These are phyloP conservation scores for Trypanosoma brucei DNA, from an alignment of 208 protist genomes.

Conservation along the genomic window DNA sequence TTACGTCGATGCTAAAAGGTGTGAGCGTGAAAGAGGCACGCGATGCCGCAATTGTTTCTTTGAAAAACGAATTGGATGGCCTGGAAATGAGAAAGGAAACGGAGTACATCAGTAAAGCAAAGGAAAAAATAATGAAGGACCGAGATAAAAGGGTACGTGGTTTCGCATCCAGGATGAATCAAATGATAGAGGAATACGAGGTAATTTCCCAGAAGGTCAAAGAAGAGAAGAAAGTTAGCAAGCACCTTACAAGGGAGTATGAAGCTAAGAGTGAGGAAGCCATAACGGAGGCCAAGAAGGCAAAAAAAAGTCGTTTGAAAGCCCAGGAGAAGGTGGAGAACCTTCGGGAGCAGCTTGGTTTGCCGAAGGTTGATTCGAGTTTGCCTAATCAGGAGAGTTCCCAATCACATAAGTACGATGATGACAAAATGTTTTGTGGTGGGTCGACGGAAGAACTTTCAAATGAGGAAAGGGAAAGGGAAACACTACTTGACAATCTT, in stretches of 20 bases:
- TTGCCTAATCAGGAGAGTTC: background rate
- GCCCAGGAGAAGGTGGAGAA: slow-evolving; percentile 42
- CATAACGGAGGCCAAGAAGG: slow-evolving; percentile 74
- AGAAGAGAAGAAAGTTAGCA: slow-evolving; percentile 72
- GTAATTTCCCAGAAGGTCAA: slow-evolving; percentile 39
- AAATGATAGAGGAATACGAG: slow-evolving; percentile 83
- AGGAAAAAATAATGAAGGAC: slow-evolving; percentile 29
- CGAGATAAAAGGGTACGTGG: slow-evolving; percentile 44
- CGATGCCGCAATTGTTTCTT: slow-evolving; percentile 24
- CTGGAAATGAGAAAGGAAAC: slow-evolving; percentile 40
- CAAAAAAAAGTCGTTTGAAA: slow-evolving; percentile 77
- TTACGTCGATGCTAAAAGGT: slow-evolving; percentile 33
- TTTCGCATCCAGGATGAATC: slow-evolving; percentile 78
- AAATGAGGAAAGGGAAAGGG: slow-evolving; percentile 18
- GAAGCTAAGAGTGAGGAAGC: slow-evolving; percentile 43
- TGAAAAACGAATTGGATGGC: slow-evolving; percentile 24
- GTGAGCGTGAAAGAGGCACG: slow-evolving; percentile 29
- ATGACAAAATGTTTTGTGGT: slow-evolving; percentile 2
- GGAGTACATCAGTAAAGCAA: slow-evolving; percentile 17
- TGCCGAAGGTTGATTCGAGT: slow-evolving; percentile 19
- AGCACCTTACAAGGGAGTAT: slow-evolving; percentile 53
- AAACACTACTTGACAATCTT: slow-evolving; percentile 50
- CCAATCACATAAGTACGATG: background rate
- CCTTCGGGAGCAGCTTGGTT: slow-evolving; percentile 25
- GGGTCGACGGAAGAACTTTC: background rate